Conservation (phyloP, 2,329 filamentous ascomycete species). For the Phoma sp. region DNA sequence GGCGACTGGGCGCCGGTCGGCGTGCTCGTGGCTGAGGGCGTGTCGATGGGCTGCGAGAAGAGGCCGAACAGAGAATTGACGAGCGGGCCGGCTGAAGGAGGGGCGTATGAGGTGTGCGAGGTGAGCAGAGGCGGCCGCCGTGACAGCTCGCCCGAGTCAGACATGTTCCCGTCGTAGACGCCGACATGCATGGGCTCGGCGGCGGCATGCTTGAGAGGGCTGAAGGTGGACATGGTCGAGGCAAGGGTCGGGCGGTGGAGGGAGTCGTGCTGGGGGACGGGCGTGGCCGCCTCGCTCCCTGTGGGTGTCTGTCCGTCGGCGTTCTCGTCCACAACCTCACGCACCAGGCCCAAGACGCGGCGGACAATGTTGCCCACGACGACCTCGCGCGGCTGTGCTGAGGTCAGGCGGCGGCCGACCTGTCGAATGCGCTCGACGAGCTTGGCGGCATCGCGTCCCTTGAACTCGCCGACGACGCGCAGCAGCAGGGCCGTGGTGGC, state of each 20-base stretch:
- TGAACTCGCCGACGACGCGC: slow-evolving; percentile 82
- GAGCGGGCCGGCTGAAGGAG: slow-evolving; percentile 58
- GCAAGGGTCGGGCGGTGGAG: slow-evolving; percentile 46
- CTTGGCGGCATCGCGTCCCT: slow-evolving; percentile 76
- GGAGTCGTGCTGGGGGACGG: slow-evolving; percentile 36
- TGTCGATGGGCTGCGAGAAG: slow-evolving; percentile 71
- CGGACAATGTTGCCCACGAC: slow-evolving; percentile 94
- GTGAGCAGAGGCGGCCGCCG: slow-evolving; percentile 67
- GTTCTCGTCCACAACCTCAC: slow-evolving; percentile 87
- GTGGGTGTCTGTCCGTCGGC: slow-evolving; percentile 66
- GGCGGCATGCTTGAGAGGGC: slow-evolving; percentile 53
- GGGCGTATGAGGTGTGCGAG: slow-evolving; percentile 68
- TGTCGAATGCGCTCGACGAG: slow-evolving; percentile 81
- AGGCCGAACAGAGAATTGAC: slow-evolving; percentile 86
- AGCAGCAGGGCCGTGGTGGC: slow-evolving; percentile 89
- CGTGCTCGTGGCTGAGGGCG: slow-evolving; percentile 54
- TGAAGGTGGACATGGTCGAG: slow-evolving; percentile 55
- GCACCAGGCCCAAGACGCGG: slow-evolving; percentile 85
- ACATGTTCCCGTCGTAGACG: slow-evolving; percentile 38
- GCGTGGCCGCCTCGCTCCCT: slow-evolving; percentile 61
- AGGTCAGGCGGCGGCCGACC: slow-evolving; percentile 77
- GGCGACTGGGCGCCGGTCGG: slow-evolving; percentile 61
- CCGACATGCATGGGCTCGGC: slow-evolving; percentile 44
- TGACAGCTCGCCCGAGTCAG: slow-evolving; percentile 44
- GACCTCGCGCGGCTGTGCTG: slow-evolving; percentile 87